phyloP scores from a whole-genome alignment of 2,329 filamentous ascomycete genomes.

The Alternaria atra region DNA sequence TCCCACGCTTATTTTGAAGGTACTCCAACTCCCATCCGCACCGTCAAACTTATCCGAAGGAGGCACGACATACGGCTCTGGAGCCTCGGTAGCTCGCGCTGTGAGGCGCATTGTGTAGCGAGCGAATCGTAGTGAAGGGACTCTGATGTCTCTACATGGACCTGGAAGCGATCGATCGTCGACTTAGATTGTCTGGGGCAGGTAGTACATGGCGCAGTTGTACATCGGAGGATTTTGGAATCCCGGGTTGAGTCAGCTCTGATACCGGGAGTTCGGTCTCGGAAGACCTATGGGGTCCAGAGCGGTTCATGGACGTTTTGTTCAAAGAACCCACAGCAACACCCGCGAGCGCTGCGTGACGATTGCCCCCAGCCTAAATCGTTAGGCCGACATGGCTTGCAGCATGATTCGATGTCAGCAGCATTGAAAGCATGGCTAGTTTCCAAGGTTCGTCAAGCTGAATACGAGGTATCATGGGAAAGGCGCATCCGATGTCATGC shows the following conservation, averaged over 20 bases:
- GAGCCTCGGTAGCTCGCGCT: slow-evolving; percentile 26
- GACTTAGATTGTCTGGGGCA: not conserved
- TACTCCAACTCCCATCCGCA: slow-evolving; percentile 54
- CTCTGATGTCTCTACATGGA: not conserved
- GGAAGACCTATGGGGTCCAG: not conserved
- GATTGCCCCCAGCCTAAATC: slow-evolving; percentile 16
- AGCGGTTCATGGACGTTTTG: slow-evolving; percentile 4
- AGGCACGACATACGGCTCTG: slow-evolving; percentile 44
- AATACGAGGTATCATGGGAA: slow-evolving; percentile 24
- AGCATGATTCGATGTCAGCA: slow-evolving; percentile 12
- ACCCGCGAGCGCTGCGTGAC: not conserved
- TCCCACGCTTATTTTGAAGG: slow-evolving; percentile 53
- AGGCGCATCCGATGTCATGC: slow-evolving; percentile 17
- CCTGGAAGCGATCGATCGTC: not conserved
- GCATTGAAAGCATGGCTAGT: slow-evolving; percentile 7
- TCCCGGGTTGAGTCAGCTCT: slow-evolving; percentile 1
- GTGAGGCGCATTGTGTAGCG: slow-evolving; percentile 33
- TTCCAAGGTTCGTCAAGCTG: not conserved
- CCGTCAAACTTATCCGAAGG: slow-evolving; percentile 50
- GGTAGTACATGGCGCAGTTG: slow-evolving; percentile 4
- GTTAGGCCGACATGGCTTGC: not conserved
- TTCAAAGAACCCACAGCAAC: slow-evolving; percentile 3
- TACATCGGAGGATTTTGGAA: not conserved
- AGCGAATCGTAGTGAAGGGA: slow-evolving; percentile 6
- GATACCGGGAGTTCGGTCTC: not conserved